Evolutionary conservation across 2,329 filamentous ascomycete species (phyloP), one percentile per base, ranked within the genome.

Genomic region (Sporothrix pseudoabietina): DNA sequence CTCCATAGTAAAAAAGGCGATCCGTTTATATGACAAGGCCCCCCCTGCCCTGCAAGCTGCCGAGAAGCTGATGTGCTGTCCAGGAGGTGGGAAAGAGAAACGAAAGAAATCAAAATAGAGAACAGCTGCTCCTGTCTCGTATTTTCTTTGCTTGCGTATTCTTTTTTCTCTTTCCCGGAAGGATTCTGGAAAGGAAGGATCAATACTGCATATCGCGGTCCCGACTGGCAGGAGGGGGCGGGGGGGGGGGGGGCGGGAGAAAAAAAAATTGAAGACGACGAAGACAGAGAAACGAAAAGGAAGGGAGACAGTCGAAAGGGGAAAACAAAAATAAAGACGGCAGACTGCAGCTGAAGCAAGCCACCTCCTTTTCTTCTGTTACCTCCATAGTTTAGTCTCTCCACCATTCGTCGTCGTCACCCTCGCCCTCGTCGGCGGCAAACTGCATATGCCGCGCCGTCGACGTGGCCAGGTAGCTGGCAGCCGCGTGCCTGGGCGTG

Each of bases 381-480:
- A 14, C 6, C 41, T 52, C 8, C 16, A n/a, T 16, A 32, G 30
- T 30, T 35, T 54, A 70, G 1, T 44, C 52, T 10, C 68, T 70
- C 68, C 68, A 71, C 69, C 69, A 71, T 26, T 57, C 71, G 16
- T 72, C 61, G 54, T 73, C 65, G 35, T 69, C 66, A 4, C 30
- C 66, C 26, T 54, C 54, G 4, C 59, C 52, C 16, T 68, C 35
- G 71, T 82, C 83, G 30, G 79, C 79, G 9, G 59, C 55, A 52
- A 55, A 57, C 16, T 65, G 49, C 73, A 84, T 84, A n/a, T 78
- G 77, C 57, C 78, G 77, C 16, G 84, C 77, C 5, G 84, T 84
- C 3, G 83, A 80, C 7, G 82, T 85, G 76, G 77, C 80, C 69
- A 86, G 76, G 75, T 84, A 84, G 4, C 82, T 82, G 5, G 80